Percentiles rank a stretch among this genome's conserved stretches.
phyloP scores from a whole-genome alignment of 2,329 filamentous ascomycete species.

The Emmonsiellopsis sp. region DNA sequence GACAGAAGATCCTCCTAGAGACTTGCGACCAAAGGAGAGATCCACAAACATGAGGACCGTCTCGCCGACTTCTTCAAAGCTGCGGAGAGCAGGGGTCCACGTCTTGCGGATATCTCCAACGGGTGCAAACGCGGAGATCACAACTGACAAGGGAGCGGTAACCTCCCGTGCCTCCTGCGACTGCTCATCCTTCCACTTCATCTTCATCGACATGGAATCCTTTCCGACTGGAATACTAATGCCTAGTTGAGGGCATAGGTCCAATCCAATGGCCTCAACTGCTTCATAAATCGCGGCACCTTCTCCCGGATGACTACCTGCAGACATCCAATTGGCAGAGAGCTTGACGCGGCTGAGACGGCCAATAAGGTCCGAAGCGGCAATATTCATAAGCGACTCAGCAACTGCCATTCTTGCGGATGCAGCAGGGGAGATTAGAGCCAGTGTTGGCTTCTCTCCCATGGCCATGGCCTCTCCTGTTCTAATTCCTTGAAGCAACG shows the following conservation, averaged over 20 bases:
- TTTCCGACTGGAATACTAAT: slow-evolving; percentile 95
- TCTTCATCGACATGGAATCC: slow-evolving; percentile 98
- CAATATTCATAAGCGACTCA: slow-evolving; percentile 87
- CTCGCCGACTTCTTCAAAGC: slow-evolving; percentile 79
- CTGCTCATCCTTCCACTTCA: slow-evolving; percentile 72
- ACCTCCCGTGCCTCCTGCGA: slow-evolving; percentile 67
- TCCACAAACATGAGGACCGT: slow-evolving; percentile 86
- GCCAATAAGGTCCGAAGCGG: slow-evolving; percentile 64
- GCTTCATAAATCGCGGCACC: slow-evolving; percentile 88
- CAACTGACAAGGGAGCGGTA: slow-evolving; percentile 80
- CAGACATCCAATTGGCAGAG: slow-evolving; percentile 98
- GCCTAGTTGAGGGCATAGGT: slow-evolving; percentile 80
- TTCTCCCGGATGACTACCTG: slow-evolving; percentile 86
- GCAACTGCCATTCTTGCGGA: slow-evolving; percentile 95
- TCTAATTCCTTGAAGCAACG: slow-evolving; percentile 60
- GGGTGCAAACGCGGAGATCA: slow-evolving; percentile 82
- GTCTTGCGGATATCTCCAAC: slow-evolving; percentile 76
- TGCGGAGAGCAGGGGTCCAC: slow-evolving; percentile 84
- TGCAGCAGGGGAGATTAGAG: slow-evolving; percentile 78
- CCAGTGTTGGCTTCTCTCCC: slow-evolving; percentile 84
- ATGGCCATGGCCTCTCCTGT: slow-evolving; percentile 96
- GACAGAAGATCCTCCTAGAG: slow-evolving; percentile 81
- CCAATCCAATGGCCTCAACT: slow-evolving; percentile 84
- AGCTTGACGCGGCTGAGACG: slow-evolving; percentile 72
- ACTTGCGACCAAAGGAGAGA: slow-evolving; percentile 67